Evolutionary conservation across 2,329 filamentous ascomycete genomes (phyloP).

Genomic region (Fusarium nelsonii): DNA sequence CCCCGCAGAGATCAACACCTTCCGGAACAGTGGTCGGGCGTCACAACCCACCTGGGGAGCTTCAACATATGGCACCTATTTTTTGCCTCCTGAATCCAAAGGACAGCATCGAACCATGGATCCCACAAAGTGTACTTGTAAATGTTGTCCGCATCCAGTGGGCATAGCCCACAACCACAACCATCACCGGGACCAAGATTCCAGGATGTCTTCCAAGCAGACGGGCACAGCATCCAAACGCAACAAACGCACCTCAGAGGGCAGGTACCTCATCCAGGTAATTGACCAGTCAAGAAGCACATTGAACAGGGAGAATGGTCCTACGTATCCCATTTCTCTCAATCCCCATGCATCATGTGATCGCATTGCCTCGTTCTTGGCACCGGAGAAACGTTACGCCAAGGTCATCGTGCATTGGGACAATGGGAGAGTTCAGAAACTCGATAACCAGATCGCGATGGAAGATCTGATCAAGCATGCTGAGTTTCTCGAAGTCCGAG

Average conservation of each 20-base stretch:
- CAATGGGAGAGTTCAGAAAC: constrained; percentile 41
- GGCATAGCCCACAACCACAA: constrained; percentile 25
- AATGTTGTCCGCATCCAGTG: constrained; percentile 44
- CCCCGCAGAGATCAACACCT: constrained; percentile 14
- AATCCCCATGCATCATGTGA: constrained; percentile 23
- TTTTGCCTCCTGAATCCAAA: constrained; percentile 31
- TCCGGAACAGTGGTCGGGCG: constrained; percentile 4
- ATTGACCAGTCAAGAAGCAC: constrained; percentile 37
- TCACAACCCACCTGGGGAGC: neutral
- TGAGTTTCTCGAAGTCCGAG: constrained; percentile 43
- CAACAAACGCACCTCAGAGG: constrained; percentile 9
- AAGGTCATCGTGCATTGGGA: constrained; percentile 50
- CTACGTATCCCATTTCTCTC: constrained; percentile 40
- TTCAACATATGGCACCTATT: constrained; percentile 43
- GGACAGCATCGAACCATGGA: constrained; percentile 37
- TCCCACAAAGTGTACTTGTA: constrained; percentile 42
- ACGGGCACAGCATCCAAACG: constrained; percentile 1
- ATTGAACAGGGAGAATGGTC: constrained; percentile 33
- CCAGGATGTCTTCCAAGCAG: neutral
- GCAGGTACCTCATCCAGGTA: constrained; percentile 38
- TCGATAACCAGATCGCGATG: constrained; percentile 42
- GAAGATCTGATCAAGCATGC: constrained; percentile 39
- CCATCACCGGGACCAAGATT: constrained; percentile 5
- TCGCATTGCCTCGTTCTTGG: constrained; percentile 43
- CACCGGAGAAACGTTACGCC: constrained; percentile 38